Evolutionary conservation across 2,329 filamentous ascomycete species (phyloP), one percentile per base, ranked within the genome.

Genomic region (Hymenoscyphus repandus): DNA sequence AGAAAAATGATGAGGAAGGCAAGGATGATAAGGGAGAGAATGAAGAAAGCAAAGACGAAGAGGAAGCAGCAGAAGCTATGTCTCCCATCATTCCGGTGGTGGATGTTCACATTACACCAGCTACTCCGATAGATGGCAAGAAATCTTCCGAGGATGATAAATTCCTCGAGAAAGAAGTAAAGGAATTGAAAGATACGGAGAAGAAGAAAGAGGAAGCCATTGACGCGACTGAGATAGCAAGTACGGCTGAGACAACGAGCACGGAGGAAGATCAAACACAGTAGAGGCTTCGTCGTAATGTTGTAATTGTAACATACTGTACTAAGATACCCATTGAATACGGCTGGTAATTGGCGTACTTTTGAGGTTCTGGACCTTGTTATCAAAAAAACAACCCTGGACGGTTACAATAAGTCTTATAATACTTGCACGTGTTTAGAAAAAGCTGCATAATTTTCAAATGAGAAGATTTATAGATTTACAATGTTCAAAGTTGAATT

Each of bases 321-420:
- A 42, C 42, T 57, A 55, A 50, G 49, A 57, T 57, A 55, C 55
- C 52, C 52, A 50, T 43, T 15, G 17, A 46, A 42, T 41, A 48
- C 37, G 39, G 15, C 31, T 18, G 27, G 31, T 13, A 3, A 5
- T 37, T 5, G 12, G 10, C 34, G 12, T 37, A 4, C 13, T 15
- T 5, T 11, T 22, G 17, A 22, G 18, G 11, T 18, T 18, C n/a
- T n/a, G n/a, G n/a, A n/a, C n/a, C n/a, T n/a, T n/a, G n/a, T n/a
- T n/a, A n/a, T n/a, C n/a, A n/a, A n/a, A n/a, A n/a, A n/a, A n/a
- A n/a, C n/a, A n/a, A n/a, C n/a, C n/a, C n/a, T n/a, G n/a, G n/a
- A n/a, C n/a, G n/a, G n/a, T n/a, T n/a, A n/a, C n/a, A n/a, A n/a
- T n/a, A n/a, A n/a, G n/a, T n/a, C n/a, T n/a, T n/a, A n/a, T n/a